phyloP scores from a whole-genome alignment of 805 yeast species.

The Barnettozyma botsteinii region DNA sequence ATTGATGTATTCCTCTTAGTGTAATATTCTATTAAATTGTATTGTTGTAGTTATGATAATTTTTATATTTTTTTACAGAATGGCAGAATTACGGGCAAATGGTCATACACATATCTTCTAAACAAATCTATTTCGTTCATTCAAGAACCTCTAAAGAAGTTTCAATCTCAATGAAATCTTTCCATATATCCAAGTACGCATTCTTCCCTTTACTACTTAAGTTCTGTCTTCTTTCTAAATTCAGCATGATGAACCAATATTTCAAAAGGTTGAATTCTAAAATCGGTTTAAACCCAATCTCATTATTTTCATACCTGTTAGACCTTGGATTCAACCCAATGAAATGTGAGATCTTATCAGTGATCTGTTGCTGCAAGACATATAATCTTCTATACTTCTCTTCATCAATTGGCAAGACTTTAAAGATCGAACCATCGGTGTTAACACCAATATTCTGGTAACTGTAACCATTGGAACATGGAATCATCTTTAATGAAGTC shows the following conservation, averaged over 20 bases:
- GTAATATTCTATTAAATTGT: too few relatives aligned
- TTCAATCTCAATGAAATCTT: slow-evolving; percentile 56
- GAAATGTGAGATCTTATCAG: slow-evolving; percentile 65
- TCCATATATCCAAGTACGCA: slow-evolving; percentile 58
- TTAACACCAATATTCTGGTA: slow-evolving; percentile 68
- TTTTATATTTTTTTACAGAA: too few relatives aligned
- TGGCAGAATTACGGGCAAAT: too few relatives aligned
- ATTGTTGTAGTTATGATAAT: too few relatives aligned
- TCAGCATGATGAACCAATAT: slow-evolving; percentile 43
- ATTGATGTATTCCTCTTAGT: too few relatives aligned
- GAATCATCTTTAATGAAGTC: slow-evolving; percentile 45
- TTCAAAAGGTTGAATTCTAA: slow-evolving; percentile 57
- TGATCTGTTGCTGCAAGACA: slow-evolving; percentile 80
- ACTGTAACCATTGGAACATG: slow-evolving; percentile 33
- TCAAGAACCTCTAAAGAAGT: slow-evolving; percentile 27
- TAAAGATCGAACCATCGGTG: slow-evolving; percentile 72
- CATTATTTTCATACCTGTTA: slow-evolving; percentile 29
- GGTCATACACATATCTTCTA: too few relatives aligned
- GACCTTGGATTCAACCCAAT: slow-evolving; percentile 78
- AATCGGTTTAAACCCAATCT: slow-evolving; percentile 51
- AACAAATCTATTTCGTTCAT: not conserved
- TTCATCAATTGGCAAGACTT: slow-evolving; percentile 71
- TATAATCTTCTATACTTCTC: slow-evolving; percentile 72
- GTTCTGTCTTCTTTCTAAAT: slow-evolving; percentile 49
- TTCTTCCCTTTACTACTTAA: slow-evolving; percentile 53